These are phyloP conservation scores for Starmerella bacillaris DNA, from an alignment of 805 yeast species.

Conservation along the genomic window DNA sequence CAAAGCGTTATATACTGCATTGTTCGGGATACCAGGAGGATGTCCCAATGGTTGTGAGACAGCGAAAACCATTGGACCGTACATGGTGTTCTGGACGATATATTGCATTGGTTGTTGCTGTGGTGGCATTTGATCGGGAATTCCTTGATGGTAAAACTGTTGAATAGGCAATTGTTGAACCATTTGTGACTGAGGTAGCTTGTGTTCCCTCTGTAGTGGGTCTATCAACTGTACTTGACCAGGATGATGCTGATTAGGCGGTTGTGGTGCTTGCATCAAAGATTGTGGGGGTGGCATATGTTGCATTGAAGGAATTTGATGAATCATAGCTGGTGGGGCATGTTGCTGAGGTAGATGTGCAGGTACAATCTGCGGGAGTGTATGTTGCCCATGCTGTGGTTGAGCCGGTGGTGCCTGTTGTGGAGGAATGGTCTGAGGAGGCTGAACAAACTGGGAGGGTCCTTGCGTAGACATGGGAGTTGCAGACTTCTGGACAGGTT, in stretches of 20 bases:
- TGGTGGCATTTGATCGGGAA: slow-evolving; percentile 4
- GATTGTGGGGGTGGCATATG: background rate
- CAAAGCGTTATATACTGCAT: too few species aligned
- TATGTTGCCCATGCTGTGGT: background rate
- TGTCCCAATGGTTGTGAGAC: slow-evolving; percentile 8
- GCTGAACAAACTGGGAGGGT: too few species aligned
- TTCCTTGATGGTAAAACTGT: slow-evolving; percentile 1
- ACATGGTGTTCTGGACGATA: slow-evolving; percentile 11
- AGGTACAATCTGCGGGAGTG: background rate
- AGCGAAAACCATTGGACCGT: slow-evolving; percentile 15
- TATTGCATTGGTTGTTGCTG: slow-evolving; percentile 5
- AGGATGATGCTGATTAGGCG: too few species aligned
- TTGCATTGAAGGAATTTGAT: background rate
- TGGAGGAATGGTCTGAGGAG: too few species aligned
- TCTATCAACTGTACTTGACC: too few species aligned
- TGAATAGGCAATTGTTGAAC: slow-evolving; percentile 3
- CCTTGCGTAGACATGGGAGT: too few species aligned
- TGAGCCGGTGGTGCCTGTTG: too few species aligned
- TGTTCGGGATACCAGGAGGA: background rate
- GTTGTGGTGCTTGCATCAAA: too few species aligned
- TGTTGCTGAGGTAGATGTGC: too few species aligned
- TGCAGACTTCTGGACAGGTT: too few species aligned
- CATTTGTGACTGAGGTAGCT: slow-evolving; percentile 3
- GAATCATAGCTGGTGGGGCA: too few species aligned
- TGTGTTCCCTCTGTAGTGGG: background rate